Evolutionary conservation across 2,329 filamentous ascomycete species (phyloP).

Genomic region (Hawksworthiomyces lignivorus): DNA sequence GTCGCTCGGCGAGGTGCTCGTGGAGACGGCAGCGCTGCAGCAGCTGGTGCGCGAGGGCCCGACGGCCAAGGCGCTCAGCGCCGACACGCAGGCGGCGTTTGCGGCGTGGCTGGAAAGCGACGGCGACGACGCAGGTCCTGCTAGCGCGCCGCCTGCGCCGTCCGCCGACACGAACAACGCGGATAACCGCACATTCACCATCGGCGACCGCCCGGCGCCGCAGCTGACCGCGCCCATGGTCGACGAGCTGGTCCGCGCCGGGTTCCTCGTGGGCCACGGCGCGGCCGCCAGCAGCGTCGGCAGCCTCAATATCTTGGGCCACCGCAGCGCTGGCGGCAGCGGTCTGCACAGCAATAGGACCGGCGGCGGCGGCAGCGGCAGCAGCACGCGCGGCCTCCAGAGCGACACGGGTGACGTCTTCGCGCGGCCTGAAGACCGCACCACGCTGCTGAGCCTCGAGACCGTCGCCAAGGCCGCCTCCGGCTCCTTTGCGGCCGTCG

Average conservation of each 20-base stretch:
- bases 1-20: constrained; percentile 48
- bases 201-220: constrained; percentile 9
- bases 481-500: constrained; percentile 61
- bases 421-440: constrained; percentile 44
- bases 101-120: constrained; percentile 41
- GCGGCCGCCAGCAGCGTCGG: constrained; percentile 15
- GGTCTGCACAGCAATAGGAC: no score
- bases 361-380: constrained; percentile 25
- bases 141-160: constrained; percentile 16
- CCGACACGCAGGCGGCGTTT: constrained; percentile 43
- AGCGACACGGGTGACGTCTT: constrained; percentile 27
- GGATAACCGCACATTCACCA: constrained; percentile 10
- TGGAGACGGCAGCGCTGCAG: constrained; percentile 51
- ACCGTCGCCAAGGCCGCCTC: constrained; percentile 58
- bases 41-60: constrained; percentile 30
- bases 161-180: neutral
- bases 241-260: constrained; percentile 53
- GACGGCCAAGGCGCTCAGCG: constrained; percentile 24
- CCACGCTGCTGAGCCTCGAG: constrained; percentile 52
- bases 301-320: constrained; percentile 18
- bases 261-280: constrained; percentile 54
- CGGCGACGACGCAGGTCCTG: constrained; percentile 36
- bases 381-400: neutral
- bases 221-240: constrained; percentile 37
- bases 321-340: constrained; percentile 1